Evolutionary conservation across 2,329 filamentous ascomycete species (phyloP), one percentile per base, ranked within the genome.

Genomic region (Purpureocillium lavendulum): DNA sequence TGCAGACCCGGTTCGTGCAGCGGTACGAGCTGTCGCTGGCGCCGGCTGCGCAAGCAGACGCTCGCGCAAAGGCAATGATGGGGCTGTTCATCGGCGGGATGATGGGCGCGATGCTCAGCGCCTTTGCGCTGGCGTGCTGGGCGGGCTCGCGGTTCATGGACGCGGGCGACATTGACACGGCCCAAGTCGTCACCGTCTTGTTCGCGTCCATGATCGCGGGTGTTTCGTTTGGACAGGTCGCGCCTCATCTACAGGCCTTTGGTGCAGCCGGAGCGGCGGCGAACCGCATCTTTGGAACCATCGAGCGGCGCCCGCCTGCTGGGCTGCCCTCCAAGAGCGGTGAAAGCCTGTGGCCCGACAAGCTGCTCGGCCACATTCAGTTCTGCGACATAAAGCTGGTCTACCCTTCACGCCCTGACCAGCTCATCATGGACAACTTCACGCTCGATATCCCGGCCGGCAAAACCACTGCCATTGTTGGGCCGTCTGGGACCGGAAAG

Each of bases 381-480:
- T 72, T 84, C 29, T 58, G 71, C 3, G 62, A 75, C 30, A 68
- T 87, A 9, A 69, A 67, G 21, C 86, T 87, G 48, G 71, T 78
- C 2, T 87, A 87, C 51, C 82, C 82, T 1, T 73, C 62, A 30
- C 65, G 78, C 11, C 71, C 73, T 0, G 66, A 74, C 40, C 67
- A 75, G 36, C 72, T 71, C 41, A 73, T 82, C 0, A 57, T 83
- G 4, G 66, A 79, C 41, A 59, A 65, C 4, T 56, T 83, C 4
- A 67, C 66, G 45, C 55, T 82, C 4, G 60, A 53, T 1, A 71
- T 84, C 33, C 63, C 70, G 30, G 67, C 72, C 5, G 76, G 77
- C 3, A 78, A 81, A 47, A 70, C 77, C 1, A 84, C 80, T 0
- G 82, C 82, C 2, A 78, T 87, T n/a, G 81, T 86, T 7, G 82